Evolutionary conservation across 805 yeast species (phyloP).

Genomic region (Saccharomycopsis microspora): DNA sequence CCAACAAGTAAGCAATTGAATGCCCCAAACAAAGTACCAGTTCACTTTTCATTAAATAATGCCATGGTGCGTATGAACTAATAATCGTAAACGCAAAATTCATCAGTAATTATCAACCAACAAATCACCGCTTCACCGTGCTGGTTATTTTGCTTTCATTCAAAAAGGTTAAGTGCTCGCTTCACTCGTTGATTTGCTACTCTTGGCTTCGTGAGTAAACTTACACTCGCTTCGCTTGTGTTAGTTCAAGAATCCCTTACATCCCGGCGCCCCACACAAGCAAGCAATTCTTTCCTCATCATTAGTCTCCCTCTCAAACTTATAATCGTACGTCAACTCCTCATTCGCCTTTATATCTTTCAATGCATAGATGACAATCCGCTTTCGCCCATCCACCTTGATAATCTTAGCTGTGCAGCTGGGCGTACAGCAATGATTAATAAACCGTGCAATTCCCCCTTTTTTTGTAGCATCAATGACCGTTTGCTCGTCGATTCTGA

Average conservation of each 20-base stretch:
- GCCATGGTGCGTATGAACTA: too few species aligned
- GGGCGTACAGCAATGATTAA: slow-evolving; percentile 95
- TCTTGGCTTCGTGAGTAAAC: too few species aligned
- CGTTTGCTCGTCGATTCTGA: slow-evolving; percentile 85
- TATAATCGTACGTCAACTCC: slow-evolving; percentile 92
- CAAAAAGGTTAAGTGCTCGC: too few species aligned
- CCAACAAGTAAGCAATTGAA: too few species aligned
- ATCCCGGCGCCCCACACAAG: slow-evolving; percentile 89
- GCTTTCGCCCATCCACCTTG: slow-evolving; percentile 84
- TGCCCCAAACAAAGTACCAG: too few species aligned
- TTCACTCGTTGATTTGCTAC: too few species aligned
- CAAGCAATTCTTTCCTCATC: slow-evolving; percentile 84
- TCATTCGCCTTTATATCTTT: slow-evolving; percentile 81
- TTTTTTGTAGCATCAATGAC: slow-evolving; percentile 96
- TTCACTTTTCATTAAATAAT: too few species aligned
- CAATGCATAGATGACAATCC: slow-evolving; percentile 90
- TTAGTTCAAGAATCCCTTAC: slow-evolving; percentile 83
- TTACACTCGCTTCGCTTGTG: not conserved
- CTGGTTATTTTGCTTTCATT: too few species aligned
- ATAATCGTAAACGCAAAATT: too few species aligned
- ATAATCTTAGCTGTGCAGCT: slow-evolving; percentile 95
- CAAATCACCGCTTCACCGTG: too few species aligned
- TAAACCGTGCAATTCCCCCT: slow-evolving; percentile 95
- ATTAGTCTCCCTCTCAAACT: slow-evolving; percentile 83
- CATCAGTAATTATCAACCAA: too few species aligned